Evolutionary conservation across 495 filamentous ascomycete species (phyloP), one percentile per base, ranked within the genome.

Genomic region (Penicillium roqueforti): DNA sequence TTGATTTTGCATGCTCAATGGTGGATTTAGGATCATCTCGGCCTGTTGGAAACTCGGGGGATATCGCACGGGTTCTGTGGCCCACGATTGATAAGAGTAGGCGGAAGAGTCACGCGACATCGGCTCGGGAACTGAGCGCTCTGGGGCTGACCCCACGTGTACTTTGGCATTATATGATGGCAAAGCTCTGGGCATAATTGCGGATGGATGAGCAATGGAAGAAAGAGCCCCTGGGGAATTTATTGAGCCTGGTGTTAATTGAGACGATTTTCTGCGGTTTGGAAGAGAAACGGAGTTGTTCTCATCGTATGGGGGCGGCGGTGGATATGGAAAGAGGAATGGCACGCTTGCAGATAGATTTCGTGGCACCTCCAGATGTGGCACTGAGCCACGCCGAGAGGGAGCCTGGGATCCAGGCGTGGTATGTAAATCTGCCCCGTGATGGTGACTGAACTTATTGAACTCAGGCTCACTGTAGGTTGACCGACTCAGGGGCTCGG

Each of bases 21-120:
- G 29, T 9, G 47, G 16, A 19, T n/a, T 53, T 14, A 54, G 48
- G 3, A 42, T 4, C 2, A 54, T 29, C 5, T 59, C 61, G 3
- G 47, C 20, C 13, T 53, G 53, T 29, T 60, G 45, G 45, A 47
- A 61, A 48, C 44, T 56, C 8, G 63, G 61, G 3, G 68, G 71
- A 36, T 56, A 65, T 6, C 61, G 60, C 28, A 62, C 60, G 6
- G 71, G 71, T 9, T 75, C 74, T 11, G 72, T 74, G 3, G 66
- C 58, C 69, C 72, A 76, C 9, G 72, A 75, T 19, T 71, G 64
- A 13, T 67, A 62, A 20, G 74, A 77, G 22, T 66, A 60, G 3
- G 47, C 57, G 0, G 74, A 75, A 1, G 68, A 63, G 13, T 54
- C 60, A 13, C 72, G 67, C 1, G 72, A 65, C 56, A 76, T 66